These are phyloP conservation scores for Candida sonorensis DNA, from an alignment of 805 yeast species.

Conservation along the genomic window DNA sequence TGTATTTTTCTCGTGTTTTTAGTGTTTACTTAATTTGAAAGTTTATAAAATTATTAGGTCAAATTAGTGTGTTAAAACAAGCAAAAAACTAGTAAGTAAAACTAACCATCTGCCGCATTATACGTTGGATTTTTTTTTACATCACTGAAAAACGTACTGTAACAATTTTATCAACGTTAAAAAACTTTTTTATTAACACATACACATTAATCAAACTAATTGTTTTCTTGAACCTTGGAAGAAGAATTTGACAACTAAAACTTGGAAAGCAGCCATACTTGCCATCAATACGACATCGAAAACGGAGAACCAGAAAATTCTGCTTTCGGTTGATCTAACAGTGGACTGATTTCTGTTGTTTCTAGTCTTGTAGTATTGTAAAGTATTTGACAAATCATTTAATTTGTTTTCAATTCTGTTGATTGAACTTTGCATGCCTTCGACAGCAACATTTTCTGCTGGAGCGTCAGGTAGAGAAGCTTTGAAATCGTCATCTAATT, in stretches of 20 bases:
- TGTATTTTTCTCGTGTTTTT: not conserved
- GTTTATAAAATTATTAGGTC: no score
- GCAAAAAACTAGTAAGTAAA: no score
- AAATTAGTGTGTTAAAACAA: no score
- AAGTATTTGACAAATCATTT: conserved; percentile 45
- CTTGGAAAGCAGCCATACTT: conserved; percentile 66
- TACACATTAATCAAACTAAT: conserved; percentile 40
- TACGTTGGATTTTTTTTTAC: no score
- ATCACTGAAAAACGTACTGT: no score
- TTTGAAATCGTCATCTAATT: conserved; percentile 44
- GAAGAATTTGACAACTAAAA: conserved; percentile 59
- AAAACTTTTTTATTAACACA: no score
- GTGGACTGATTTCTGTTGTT: conserved; percentile 86
- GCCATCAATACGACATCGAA: conserved; percentile 58
- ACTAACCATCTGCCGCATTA: no score
- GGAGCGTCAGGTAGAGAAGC: conserved; percentile 60
- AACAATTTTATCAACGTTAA: no score
- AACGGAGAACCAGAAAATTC: conserved; percentile 61
- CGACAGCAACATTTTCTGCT: conserved; percentile 47
- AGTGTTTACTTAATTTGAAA: no score
- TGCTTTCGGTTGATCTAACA: conserved; percentile 54
- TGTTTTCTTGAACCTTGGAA: conserved; percentile 69
- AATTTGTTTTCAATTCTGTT: conserved; percentile 54
- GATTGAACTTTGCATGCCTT: conserved; percentile 48
- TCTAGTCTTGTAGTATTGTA: conserved; percentile 84